These are phyloP conservation scores for Suhomyces canberraensis DNA, from an alignment of 805 yeast genomes.

Conservation along the genomic window DNA sequence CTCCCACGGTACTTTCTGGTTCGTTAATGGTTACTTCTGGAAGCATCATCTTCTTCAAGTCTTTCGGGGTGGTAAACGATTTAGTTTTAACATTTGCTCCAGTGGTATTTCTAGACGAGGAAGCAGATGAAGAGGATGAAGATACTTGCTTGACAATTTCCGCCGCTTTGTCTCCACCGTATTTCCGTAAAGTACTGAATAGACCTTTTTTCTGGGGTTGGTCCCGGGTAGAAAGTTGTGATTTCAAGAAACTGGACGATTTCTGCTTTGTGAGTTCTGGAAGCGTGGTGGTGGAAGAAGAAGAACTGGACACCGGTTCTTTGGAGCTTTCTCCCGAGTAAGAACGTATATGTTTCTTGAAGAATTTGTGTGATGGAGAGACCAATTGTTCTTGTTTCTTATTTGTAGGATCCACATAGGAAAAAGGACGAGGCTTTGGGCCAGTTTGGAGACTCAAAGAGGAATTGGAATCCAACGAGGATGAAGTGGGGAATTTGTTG, in stretches of 20 bases:
- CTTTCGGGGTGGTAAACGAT: not conserved
- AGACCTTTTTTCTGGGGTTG: slow-evolving; percentile 27
- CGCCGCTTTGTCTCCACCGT: slow-evolving; percentile 39
- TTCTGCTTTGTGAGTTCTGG: not conserved
- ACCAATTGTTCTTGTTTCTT: slow-evolving; percentile 3
- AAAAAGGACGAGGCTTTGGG: slow-evolving; percentile 34
- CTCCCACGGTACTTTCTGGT: not conserved
- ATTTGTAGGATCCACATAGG: slow-evolving; percentile 33
- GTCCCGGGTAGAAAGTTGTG: not conserved
- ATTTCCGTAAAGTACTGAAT: slow-evolving; percentile 39
- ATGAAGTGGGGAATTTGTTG: slow-evolving; percentile 20
- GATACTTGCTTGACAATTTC: slow-evolving; percentile 33
- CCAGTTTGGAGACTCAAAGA: not conserved
- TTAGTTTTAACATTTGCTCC: not conserved
- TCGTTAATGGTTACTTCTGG: not conserved
- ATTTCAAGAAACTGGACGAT: not conserved
- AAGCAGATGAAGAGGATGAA: slow-evolving; percentile 6
- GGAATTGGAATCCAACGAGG: slow-evolving; percentile 5
- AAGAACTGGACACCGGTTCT: not conserved
- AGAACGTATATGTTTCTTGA: slow-evolving; percentile 63
- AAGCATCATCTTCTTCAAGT: not conserved
- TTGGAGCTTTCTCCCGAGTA: slow-evolving; percentile 34
- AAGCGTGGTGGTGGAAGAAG: not conserved
- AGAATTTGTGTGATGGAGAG: slow-evolving; percentile 38
- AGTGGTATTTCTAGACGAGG: slow-evolving; percentile 4